Evolutionary conservation across 2,329 filamentous ascomycete species (phyloP).

Genomic region (Colletotrichum euphorbiae): DNA sequence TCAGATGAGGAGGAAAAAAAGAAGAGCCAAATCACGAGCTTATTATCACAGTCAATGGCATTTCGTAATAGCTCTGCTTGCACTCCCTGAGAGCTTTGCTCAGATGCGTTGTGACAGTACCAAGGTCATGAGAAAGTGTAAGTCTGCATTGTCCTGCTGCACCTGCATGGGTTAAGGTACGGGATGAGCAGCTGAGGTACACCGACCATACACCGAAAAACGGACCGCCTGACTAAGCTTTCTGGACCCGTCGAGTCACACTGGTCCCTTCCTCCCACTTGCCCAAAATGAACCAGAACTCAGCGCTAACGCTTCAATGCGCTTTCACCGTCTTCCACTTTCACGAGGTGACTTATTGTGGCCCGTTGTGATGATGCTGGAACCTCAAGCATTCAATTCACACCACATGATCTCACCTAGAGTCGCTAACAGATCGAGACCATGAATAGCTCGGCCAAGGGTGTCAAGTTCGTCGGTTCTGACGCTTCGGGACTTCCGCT

Average conservation of each 20-base stretch:
- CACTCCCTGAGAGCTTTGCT: too few species aligned
- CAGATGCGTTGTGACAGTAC: too few species aligned
- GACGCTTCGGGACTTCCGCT: slow-evolving; percentile 65
- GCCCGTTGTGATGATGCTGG: slow-evolving; percentile 29
- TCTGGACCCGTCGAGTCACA: slow-evolving; percentile 25
- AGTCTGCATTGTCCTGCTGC: too few species aligned
- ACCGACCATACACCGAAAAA: slow-evolving; percentile 31
- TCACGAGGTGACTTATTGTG: neutral
- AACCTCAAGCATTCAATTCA: neutral
- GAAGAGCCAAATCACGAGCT: too few species aligned
- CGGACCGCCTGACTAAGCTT: slow-evolving; percentile 22
- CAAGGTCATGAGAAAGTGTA: too few species aligned
- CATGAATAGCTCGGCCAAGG: slow-evolving; percentile 40
- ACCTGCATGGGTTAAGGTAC: neutral
- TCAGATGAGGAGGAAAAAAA: too few species aligned
- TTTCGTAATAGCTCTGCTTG: too few species aligned
- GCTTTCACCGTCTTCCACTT: slow-evolving; percentile 22
- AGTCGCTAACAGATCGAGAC: slow-evolving; percentile 9
- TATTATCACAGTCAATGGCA: too few species aligned
- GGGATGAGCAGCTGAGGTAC: neutral
- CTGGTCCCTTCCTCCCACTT: slow-evolving; percentile 3
- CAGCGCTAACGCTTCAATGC: slow-evolving; percentile 1
- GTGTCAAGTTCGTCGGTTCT: slow-evolving; percentile 68
- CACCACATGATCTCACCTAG: neutral
- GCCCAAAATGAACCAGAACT: slow-evolving; percentile 2